These are phyloP conservation scores for Nyctanthes arbortristis DNA, from an alignment of 257 asterid species.

Conservation along the genomic window DNA sequence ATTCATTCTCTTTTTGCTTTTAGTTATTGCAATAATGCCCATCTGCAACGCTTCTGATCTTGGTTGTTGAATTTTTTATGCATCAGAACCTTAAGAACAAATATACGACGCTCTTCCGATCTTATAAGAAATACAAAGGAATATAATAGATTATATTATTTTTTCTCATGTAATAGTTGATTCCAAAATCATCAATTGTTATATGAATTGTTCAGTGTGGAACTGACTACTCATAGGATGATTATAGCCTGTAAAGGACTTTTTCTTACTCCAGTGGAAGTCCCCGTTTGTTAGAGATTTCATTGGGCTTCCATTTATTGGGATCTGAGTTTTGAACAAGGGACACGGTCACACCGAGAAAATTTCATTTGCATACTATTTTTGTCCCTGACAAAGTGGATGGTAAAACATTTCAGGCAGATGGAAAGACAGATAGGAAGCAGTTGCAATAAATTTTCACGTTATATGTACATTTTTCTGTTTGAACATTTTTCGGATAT, in stretches of 20 bases:
- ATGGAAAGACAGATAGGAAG: background rate
- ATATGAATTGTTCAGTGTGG: background rate
- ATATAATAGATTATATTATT: background rate
- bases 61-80: background rate
- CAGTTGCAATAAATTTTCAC: background rate
- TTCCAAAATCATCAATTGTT: background rate
- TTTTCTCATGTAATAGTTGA: background rate
- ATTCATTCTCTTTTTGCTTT: background rate
- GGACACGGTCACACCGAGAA: background rate
- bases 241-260: background rate
- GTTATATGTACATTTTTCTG: background rate
- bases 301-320: background rate
- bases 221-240: background rate
- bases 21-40: constrained; percentile 17
- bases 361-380: background rate
- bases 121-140: background rate
- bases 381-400: background rate
- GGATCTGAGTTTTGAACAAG: background rate
- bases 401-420: background rate
- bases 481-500: background rate
- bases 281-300: background rate
- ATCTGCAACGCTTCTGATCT: background rate
- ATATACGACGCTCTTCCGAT: too few relatives aligned
- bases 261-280: background rate
- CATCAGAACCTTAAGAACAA: background rate